Evolutionary conservation across 2,329 filamentous ascomycete species (phyloP).

Genomic region (Diaporthe nobilis): DNA sequence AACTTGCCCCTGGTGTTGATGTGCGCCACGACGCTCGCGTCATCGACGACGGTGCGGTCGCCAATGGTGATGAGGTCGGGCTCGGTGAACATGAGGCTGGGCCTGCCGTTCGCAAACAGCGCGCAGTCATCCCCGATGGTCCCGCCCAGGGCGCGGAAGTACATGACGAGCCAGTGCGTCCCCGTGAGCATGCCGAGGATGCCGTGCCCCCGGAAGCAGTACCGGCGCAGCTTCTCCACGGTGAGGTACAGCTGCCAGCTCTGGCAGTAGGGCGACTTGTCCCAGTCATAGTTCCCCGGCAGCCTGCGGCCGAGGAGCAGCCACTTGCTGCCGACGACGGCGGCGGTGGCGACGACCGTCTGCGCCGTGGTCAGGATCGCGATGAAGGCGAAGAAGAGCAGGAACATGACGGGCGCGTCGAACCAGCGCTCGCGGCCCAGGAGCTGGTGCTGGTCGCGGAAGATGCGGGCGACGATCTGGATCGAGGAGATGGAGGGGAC

Average conservation of each 20-base stretch:
- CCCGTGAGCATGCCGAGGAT: conserved; percentile 67
- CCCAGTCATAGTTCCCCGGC: conserved; percentile 71
- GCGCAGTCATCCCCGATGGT: conserved; percentile 68
- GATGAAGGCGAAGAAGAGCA: conserved; percentile 56
- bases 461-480: conserved; percentile 57
- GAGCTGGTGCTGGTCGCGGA: conserved; percentile 46
- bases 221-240: conserved; percentile 64
- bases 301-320: conserved; percentile 62
- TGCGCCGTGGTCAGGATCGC: conserved; percentile 59
- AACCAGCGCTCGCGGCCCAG: conserved; percentile 48
- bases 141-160: conserved; percentile 68
- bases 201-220: conserved; percentile 65
- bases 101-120: conserved; percentile 66
- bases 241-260: conserved; percentile 69
- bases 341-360: conserved; percentile 57
- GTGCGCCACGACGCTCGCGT: conserved; percentile 69
- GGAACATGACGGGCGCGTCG: conserved; percentile 56
- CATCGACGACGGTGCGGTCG: conserved; percentile 67
- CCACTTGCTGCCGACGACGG: conserved; percentile 66
- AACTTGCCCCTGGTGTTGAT: conserved; percentile 71
- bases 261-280: conserved; percentile 69
- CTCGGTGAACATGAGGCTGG: conserved; percentile 69
- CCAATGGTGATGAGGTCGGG: conserved; percentile 69
- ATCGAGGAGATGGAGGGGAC: conserved; percentile 62
- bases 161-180: conserved; percentile 65